phyloP scores from a whole-genome alignment of 768 basidiomycete species.

The Lyophyllum decastes region DNA sequence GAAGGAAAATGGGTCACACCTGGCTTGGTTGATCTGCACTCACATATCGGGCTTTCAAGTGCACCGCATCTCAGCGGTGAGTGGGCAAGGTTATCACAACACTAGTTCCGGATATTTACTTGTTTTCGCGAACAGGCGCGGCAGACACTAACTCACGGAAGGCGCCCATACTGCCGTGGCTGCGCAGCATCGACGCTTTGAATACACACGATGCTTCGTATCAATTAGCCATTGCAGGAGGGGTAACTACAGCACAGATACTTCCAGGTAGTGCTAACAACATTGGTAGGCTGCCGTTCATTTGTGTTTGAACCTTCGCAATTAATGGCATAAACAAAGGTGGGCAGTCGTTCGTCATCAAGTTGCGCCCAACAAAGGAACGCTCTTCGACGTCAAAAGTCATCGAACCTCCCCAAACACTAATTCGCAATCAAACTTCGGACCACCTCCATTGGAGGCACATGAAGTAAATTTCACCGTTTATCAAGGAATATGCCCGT shows the following conservation, averaged over 20 bases:
- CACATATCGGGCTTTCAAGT: conserved; percentile 38
- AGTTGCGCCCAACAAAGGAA: conserved; percentile 68
- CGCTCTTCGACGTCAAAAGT: conserved; percentile 68
- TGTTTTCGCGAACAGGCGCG: conserved; percentile 32
- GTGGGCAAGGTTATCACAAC: not conserved
- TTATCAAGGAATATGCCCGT: not conserved
- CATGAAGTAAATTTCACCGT: conserved; percentile 57
- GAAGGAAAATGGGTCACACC: conserved; percentile 61
- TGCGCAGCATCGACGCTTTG: conserved; percentile 70
- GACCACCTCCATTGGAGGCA: conserved; percentile 62
- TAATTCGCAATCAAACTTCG: conserved; percentile 40
- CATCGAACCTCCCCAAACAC: conserved; percentile 69
- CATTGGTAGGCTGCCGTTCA: conserved; percentile 42
- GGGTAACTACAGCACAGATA: conserved; percentile 73
- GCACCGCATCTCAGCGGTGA: conserved; percentile 31
- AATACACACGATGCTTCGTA: conserved; percentile 75
- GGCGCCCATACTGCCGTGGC: conserved; percentile 57
- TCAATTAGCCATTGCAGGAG: conserved; percentile 61
- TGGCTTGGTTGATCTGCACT: conserved; percentile 50
- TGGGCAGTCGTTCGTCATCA: conserved; percentile 80
- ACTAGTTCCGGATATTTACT: not conserved
- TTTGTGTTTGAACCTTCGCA: not conserved
- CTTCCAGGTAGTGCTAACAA: conserved; percentile 69
- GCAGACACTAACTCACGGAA: conserved; percentile 58
- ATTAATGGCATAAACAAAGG: conserved; percentile 35